These are phyloP conservation scores for Hypoxylon sp. DNA, from an alignment of 2,329 filamentous ascomycete species.

Conservation along the genomic window DNA sequence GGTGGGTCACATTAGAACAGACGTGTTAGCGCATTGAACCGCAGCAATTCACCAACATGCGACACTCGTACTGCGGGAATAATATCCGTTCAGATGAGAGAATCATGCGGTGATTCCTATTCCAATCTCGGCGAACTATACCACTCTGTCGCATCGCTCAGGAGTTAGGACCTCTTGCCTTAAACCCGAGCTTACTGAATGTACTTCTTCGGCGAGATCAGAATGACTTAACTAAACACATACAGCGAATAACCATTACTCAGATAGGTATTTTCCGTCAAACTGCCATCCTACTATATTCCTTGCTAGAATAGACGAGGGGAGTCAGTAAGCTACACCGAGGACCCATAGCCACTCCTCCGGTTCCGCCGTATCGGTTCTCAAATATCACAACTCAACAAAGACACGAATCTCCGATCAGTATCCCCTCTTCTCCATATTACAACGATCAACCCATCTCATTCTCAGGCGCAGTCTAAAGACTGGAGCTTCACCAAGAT, in stretches of 20 bases:
- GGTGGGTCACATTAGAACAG: neutral
- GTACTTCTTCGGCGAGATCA: neutral
- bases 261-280: neutral
- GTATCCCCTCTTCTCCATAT: slow-evolving; percentile 2
- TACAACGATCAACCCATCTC: slow-evolving; percentile 23
- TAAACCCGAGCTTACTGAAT: slow-evolving; percentile 16
- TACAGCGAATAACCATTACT: neutral
- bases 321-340: neutral
- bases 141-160: neutral
- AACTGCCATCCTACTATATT: too few relatives aligned
- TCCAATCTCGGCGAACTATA: neutral
- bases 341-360: neutral
- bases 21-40: neutral
- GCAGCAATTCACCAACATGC: neutral
- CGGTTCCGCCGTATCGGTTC: neutral
- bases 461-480: slow-evolving; percentile 1
- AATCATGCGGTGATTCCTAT: neutral
- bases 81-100: neutral
- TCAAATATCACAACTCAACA: slow-evolving; percentile 15
- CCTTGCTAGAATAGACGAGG: neutral
- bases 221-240: neutral
- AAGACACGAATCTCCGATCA: slow-evolving; percentile 11
- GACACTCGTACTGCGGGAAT: neutral
- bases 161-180: slow-evolving; percentile 3
- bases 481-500: neutral